These are phyloP conservation scores for Torrubiella hemipterigena DNA, from an alignment of 2,329 filamentous ascomycete species.

Conservation along the genomic window DNA sequence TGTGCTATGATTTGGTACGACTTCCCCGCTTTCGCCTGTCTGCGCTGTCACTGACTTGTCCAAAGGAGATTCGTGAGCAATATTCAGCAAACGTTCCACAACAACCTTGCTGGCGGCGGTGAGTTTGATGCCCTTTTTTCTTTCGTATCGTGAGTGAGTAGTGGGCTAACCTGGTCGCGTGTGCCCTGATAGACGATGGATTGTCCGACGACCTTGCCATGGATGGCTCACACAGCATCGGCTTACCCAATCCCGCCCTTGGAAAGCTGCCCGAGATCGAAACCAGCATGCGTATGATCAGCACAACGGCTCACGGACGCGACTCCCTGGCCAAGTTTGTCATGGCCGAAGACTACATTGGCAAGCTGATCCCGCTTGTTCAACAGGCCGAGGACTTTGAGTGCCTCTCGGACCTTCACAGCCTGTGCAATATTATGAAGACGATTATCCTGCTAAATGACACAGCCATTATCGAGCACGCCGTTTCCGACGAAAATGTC, in stretches of 20 bases:
- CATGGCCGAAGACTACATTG: conserved; percentile 74
- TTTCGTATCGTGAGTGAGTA: background rate
- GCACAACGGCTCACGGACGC: conserved; percentile 60
- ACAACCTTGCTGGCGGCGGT: conserved; percentile 51
- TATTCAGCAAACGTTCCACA: conserved; percentile 63
- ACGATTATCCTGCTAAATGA: conserved; percentile 90
- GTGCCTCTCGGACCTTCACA: conserved; percentile 73
- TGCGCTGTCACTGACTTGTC: conserved; percentile 10
- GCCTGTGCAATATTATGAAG: conserved; percentile 97
- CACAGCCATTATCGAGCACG: conserved; percentile 84
- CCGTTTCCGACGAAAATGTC: conserved; percentile 80
- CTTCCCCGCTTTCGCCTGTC: background rate
- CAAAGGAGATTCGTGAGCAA: conserved; percentile 80
- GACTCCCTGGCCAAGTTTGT: conserved; percentile 83
- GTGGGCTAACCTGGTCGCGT: conserved; percentile 15
- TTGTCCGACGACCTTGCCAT: conserved; percentile 76
- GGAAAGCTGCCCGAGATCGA: conserved; percentile 77
- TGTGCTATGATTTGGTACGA: conserved; percentile 81
- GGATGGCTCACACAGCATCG: conserved; percentile 58
- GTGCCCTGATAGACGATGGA: conserved; percentile 55
- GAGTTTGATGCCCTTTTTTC: conserved; percentile 18
- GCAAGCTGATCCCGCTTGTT: conserved; percentile 75
- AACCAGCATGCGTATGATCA: conserved; percentile 68
- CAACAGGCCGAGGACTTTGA: conserved; percentile 86
- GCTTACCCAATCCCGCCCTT: conserved; percentile 70